Evolutionary conservation across 805 yeast species (phyloP).

Genomic region (Ogataea glucozyma): DNA sequence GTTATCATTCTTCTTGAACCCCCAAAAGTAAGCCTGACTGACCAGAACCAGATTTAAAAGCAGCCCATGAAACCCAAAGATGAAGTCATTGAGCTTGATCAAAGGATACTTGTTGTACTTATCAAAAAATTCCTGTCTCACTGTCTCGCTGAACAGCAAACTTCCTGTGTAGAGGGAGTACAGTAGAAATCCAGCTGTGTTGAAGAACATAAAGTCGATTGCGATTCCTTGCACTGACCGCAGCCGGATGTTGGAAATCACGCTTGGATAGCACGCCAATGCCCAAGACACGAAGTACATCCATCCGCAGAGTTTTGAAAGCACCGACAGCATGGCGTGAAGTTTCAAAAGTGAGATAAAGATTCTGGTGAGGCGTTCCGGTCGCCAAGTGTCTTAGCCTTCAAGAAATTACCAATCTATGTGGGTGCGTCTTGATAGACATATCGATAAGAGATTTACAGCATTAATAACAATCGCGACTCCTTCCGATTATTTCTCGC

Average conservation of each 20-base stretch:
- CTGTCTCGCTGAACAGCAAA: conserved; percentile 23
- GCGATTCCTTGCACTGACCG: conserved; percentile 38
- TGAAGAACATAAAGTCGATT: conserved; percentile 37
- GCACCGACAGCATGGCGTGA: conserved; percentile 6
- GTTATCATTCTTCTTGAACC: conserved; percentile 35
- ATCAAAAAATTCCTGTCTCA: conserved; percentile 32
- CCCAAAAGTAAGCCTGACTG: conserved; percentile 37
- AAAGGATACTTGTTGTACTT: conserved; percentile 32
- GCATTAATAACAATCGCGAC: too few species aligned
- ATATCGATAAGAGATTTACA: too few species aligned
- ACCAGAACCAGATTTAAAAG: conserved; percentile 29
- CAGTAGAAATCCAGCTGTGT: conserved; percentile 34
- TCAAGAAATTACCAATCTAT: too few species aligned
- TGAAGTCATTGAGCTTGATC: conserved; percentile 34
- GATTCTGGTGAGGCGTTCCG: too few species aligned
- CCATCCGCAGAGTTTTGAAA: conserved; percentile 34
- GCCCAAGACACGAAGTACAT: conserved; percentile 34
- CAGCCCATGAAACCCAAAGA: conserved; percentile 35
- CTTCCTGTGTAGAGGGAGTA: conserved; percentile 33
- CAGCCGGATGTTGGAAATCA: conserved; percentile 33
- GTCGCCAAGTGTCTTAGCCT: too few species aligned
- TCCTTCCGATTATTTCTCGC: too few species aligned
- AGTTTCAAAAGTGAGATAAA: too few species aligned
- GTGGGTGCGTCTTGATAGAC: too few species aligned
- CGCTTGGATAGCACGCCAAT: conserved; percentile 34